A percentile compares a stretch with the other conserved stretches of the same genome.
Conservation (phyloP, 768 basidiomycete species). For the Saitozyma podzolica region DNA sequence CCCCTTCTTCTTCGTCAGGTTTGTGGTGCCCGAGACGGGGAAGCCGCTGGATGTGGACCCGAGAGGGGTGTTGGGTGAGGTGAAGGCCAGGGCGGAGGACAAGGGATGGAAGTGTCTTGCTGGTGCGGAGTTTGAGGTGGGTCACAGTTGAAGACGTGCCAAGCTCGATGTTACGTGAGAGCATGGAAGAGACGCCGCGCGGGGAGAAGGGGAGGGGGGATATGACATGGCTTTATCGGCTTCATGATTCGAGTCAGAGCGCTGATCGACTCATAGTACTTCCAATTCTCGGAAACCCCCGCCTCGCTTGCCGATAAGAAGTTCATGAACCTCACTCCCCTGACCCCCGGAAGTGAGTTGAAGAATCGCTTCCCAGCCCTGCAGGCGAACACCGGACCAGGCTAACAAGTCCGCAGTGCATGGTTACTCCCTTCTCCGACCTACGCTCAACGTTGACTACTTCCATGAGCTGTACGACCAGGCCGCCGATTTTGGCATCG, state of each 20-base stretch:
- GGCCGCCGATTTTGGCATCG: conserved; percentile 66
- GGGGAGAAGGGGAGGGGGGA: too few relatives aligned
- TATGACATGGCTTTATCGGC: background rate
- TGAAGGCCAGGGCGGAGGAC: conserved; percentile 58
- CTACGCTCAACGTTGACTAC: conserved; percentile 83
- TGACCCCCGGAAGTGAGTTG: conserved; percentile 90
- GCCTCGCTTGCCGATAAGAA: conserved; percentile 72
- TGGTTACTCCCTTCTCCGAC: conserved; percentile 89
- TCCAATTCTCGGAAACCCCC: conserved; percentile 68
- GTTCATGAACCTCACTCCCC: conserved; percentile 69
- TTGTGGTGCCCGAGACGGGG: conserved; percentile 81
- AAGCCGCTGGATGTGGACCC: conserved; percentile 82
- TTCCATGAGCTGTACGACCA: conserved; percentile 83
- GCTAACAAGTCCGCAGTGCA: conserved; percentile 66
- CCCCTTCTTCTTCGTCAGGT: conserved; percentile 90
- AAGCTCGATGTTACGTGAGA: too few relatives aligned
- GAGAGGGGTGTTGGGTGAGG: conserved; percentile 70
- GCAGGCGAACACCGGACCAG: background rate
- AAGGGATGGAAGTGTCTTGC: conserved; percentile 65
- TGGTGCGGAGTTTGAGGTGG: conserved; percentile 92
- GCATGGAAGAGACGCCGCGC: too few relatives aligned
- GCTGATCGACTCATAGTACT: conserved; percentile 36
- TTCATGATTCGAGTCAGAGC: too few relatives aligned
- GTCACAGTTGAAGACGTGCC: conserved; percentile 47
- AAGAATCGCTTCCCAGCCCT: background rate